Evolutionary conservation across 495 filamentous ascomycete genomes (phyloP).

Genomic region (Podospora bellae-mahoneyi): DNA sequence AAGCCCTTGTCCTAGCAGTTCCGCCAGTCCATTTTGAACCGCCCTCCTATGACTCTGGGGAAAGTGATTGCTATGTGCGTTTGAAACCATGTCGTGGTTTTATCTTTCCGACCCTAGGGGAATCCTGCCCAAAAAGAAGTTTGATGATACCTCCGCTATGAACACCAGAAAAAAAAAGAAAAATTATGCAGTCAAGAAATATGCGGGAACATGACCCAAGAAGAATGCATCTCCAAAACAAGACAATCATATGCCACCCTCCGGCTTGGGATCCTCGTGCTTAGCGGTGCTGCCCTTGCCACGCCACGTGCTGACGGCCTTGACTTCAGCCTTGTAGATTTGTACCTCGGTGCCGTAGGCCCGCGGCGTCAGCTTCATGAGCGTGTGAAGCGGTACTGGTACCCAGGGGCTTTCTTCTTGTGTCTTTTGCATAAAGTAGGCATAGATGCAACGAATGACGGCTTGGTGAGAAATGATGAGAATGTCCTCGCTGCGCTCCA

Average conservation of each 20-base stretch:
- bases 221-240: background rate
- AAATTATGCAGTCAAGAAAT: background rate
- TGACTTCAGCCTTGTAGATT: slow-evolving; percentile 81
- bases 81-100: background rate
- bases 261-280: slow-evolving; percentile 50
- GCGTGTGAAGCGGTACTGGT: slow-evolving; percentile 80
- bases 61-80: background rate
- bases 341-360: slow-evolving; percentile 92
- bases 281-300: slow-evolving; percentile 88
- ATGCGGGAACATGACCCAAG: background rate
- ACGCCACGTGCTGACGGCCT: slow-evolving; percentile 90
- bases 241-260: slow-evolving; percentile 30
- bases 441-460: slow-evolving; percentile 93
- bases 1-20: too few relatives aligned
- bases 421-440: slow-evolving; percentile 95
- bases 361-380: slow-evolving; percentile 92
- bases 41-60: background rate
- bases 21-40: background rate
- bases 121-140: background rate
- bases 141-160: background rate
- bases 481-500: slow-evolving; percentile 93
- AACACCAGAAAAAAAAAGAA: background rate
- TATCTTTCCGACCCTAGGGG: background rate
- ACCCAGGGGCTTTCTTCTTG: slow-evolving; percentile 97
- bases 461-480: slow-evolving; percentile 98